A percentile compares a stretch with the other conserved stretches of the same genome.
phyloP scores from a whole-genome alignment of 805 yeast species.

The Cyberlindnera mycetangii region DNA sequence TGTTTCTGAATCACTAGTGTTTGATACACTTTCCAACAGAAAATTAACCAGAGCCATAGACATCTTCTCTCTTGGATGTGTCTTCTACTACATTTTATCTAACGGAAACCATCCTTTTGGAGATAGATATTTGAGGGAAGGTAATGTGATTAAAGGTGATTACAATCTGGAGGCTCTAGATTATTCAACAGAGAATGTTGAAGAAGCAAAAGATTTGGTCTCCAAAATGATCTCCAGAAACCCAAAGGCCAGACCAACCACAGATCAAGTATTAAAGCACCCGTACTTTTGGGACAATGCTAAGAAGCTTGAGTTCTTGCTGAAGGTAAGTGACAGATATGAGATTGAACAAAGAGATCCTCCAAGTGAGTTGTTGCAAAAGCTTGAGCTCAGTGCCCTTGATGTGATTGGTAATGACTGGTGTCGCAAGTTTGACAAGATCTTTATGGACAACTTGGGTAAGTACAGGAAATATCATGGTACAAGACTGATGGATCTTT shows the following conservation, averaged over 20 bases:
- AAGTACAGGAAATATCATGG: conserved; percentile 86
- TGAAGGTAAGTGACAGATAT: conserved; percentile 87
- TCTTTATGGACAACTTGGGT: conserved; percentile 79
- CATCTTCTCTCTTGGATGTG: conserved; percentile 92
- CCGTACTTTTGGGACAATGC: conserved; percentile 84
- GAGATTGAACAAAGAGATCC: conserved; percentile 84
- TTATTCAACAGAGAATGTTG: conserved; percentile 35
- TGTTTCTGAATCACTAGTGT: conserved; percentile 32
- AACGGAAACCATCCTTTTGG: conserved; percentile 94
- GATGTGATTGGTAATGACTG: conserved; percentile 67
- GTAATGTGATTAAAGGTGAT: conserved; percentile 73
- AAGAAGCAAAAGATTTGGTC: conserved; percentile 74
- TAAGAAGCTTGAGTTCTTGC: conserved; percentile 75
- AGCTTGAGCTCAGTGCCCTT: conserved; percentile 50
- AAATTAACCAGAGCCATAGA: conserved; percentile 87
- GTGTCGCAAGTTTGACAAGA: conserved; percentile 69
- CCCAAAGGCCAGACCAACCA: conserved; percentile 71
- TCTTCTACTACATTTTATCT: conserved; percentile 80
- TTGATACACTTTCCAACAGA: conserved; percentile 43
- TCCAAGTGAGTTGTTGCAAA: conserved; percentile 55
- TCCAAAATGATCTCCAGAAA: conserved; percentile 64
- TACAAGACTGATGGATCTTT: conserved; percentile 73
- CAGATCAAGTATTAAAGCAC: conserved; percentile 65
- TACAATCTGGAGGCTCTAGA: conserved; percentile 33
- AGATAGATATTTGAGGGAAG: conserved; percentile 83